These are phyloP conservation scores for Bruguiera sexangula DNA, from an alignment of 345 rosid genomes.

Conservation along the genomic window DNA sequence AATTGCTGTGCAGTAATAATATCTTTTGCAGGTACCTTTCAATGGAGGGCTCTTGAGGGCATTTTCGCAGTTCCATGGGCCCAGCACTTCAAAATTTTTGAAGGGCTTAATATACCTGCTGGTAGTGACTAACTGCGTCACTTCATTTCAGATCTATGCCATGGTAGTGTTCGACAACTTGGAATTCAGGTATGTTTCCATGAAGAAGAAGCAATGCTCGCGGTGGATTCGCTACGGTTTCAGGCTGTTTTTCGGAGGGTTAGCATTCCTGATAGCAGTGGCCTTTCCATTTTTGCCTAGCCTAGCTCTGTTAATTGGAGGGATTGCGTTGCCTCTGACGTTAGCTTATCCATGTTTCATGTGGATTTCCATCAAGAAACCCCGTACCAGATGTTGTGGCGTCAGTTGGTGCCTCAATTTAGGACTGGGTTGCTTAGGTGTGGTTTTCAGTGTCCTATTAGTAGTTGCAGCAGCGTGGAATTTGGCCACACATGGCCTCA, in stretches of 20 bases:
- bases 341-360: conserved; percentile 57
- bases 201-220: conserved; percentile 24
- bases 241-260: conserved; percentile 39
- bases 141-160: conserved; percentile 50
- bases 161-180: conserved; percentile 57
- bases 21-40: conserved; percentile 19
- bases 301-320: conserved; percentile 42
- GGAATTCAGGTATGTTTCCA: conserved; percentile 26
- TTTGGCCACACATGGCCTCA: conserved; percentile 33
- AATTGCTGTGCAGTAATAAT: too few relatives aligned
- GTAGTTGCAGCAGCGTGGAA: conserved; percentile 42
- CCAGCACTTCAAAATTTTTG: conserved; percentile 22
- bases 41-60: conserved; percentile 37
- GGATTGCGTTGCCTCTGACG: conserved; percentile 39
- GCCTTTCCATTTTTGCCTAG: conserved; percentile 49
- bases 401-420: conserved; percentile 39
- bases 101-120: conserved; percentile 26
- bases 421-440: conserved; percentile 43
- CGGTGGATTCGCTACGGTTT: conserved; percentile 23
- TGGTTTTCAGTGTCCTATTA: conserved; percentile 23
- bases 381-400: background rate
- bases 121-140: conserved; percentile 28
- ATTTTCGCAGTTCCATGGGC: conserved; percentile 21
- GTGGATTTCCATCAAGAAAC: conserved; percentile 40
- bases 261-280: conserved; percentile 38